phyloP scores from a whole-genome alignment of 176 grass and related monocot genomes.

The sorghum (Sorghum bicolor) region DNA sequence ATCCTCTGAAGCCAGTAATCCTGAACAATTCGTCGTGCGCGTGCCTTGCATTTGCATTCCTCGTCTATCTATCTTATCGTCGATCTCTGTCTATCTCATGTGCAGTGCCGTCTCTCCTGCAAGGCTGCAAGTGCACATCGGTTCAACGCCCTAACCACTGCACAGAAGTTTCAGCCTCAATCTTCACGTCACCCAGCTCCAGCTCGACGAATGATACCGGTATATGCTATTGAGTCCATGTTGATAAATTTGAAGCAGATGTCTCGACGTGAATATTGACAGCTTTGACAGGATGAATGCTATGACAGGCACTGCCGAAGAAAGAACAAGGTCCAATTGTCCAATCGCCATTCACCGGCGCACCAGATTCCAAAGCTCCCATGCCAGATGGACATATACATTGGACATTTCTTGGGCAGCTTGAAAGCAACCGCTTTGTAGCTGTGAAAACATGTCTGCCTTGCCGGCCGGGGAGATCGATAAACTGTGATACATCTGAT shows the following conservation, averaged over 20 bases:
- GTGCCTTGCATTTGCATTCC: not conserved
- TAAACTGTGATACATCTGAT: not conserved
- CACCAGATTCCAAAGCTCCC: not conserved
- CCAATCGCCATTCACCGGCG: not conserved
- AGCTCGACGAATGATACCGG: constrained; percentile 20
- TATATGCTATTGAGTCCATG: constrained; percentile 23
- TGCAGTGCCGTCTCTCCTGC: not conserved
- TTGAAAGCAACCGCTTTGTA: constrained; percentile 17
- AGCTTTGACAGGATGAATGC: constrained; percentile 27
- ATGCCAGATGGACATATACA: not conserved
- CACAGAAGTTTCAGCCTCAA: constrained; percentile 20
- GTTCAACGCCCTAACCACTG: not conserved
- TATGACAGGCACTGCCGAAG: not conserved
- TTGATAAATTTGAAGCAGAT: constrained; percentile 2
- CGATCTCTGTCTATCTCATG: not conserved
- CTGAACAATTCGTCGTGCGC: not conserved
- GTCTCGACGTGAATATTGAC: constrained; percentile 20
- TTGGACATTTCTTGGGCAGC: not conserved
- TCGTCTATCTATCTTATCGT: not conserved
- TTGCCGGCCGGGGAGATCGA: not conserved
- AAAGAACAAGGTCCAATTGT: constrained; percentile 27
- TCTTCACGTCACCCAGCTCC: not conserved
- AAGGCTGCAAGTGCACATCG: not conserved
- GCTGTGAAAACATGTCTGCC: not conserved
- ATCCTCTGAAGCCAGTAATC: not conserved